Evolutionary conservation across 371 early-diverging fungal genomes (phyloP), one percentile per base, ranked within the genome.

Genomic region (Nematocida displodere): DNA sequence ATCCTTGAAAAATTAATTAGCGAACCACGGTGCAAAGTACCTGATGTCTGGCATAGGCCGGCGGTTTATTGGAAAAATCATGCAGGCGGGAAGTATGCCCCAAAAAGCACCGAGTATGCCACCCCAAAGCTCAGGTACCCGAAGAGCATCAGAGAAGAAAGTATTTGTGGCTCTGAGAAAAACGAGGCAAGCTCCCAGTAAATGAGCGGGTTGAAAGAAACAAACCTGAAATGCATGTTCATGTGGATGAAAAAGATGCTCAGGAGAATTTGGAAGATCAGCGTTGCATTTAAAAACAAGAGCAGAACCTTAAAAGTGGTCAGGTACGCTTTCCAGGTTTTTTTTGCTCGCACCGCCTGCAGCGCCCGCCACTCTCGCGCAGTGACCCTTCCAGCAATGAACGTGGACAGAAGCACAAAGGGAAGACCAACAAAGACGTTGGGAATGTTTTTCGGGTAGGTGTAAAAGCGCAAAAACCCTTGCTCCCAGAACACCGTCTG

Each of bases 401-500:
- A 28, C 8, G 77, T n/a, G 20, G 64, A 52, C 52, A 79, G 77
- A 33, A 77, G 2, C 26, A 83, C 49, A 68, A 80, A 80, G n/a
- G 81, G 81, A 50, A 64, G 20, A 4, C 81, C 81, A 26, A 81
- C 71, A 2, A 82, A 24, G 8, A 81, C 37, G 77, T 84, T 84
- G 44, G 80, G 79, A 54, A 82, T 79, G 64, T 81, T 78, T 39
- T 81, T 78, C 1, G 24, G 37, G 64, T 63, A 2, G 5, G 42
- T 65, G 55, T 68, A 79, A 49, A 84, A 84, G 36, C 66, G 56
- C 22, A 84, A 40, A 58, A 84, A 79, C 20, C 84, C 84, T 39
- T 84, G 84, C 0, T 81, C 77, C 84, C 84, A 84, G 59, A 80
- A 80, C 24, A 61, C 54, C 37, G 50, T 66, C 62, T 84, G 84